Conservation (phyloP, 768 basidiomycete genomes). For the Tulasnella sp. region DNA sequence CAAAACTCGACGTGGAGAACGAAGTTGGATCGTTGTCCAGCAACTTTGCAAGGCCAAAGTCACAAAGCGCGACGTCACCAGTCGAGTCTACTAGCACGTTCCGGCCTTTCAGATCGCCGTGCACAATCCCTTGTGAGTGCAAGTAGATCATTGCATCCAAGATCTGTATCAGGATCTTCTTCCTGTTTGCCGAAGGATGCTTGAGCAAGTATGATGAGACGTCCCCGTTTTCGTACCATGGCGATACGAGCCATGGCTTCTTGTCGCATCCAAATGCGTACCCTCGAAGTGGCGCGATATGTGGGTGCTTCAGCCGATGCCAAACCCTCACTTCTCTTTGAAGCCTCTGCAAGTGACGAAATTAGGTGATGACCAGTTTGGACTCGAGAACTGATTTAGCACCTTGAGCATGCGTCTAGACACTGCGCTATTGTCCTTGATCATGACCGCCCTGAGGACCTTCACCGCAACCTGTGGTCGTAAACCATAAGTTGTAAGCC, state of each 20-base stretch:
- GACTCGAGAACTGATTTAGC: background rate
- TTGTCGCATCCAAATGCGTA: background rate
- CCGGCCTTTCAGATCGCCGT: conserved; percentile 13
- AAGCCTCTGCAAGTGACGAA: background rate
- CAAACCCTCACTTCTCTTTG: background rate
- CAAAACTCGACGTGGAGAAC: background rate
- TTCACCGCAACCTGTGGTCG: conserved; percentile 2
- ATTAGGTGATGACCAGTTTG: background rate
- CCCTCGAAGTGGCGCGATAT: background rate
- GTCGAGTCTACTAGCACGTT: conserved; percentile 5
- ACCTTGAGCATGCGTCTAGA: background rate
- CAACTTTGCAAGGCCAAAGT: conserved; percentile 6
- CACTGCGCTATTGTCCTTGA: background rate
- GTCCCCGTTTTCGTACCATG: background rate
- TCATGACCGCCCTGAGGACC: conserved; percentile 5
- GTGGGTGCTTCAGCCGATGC: background rate
- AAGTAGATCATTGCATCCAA: too few relatives aligned
- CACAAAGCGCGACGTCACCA: conserved; percentile 3
- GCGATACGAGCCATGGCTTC: background rate
- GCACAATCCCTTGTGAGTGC: background rate
- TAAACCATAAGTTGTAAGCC: background rate
- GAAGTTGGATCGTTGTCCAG: background rate
- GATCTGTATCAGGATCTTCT: too few relatives aligned
- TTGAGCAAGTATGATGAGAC: background rate
- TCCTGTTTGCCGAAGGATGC: background rate